Evolutionary conservation across 495 filamentous ascomycete genomes (phyloP), one percentile per base, ranked within the genome.

Genomic region (Tuber melanosporum): DNA sequence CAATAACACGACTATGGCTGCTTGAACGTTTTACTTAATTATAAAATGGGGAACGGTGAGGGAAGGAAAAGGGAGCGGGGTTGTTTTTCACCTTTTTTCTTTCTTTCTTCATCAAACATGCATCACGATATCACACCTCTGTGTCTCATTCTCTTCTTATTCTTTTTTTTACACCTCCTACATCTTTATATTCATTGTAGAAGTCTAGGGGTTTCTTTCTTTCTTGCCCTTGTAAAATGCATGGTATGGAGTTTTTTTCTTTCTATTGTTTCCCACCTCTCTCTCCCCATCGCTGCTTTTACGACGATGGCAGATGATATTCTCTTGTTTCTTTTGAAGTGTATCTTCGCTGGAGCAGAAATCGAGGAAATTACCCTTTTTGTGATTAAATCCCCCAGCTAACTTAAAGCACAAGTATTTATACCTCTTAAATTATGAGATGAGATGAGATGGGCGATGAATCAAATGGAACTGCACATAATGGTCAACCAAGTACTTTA

Each of bases 201-300:
- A 80, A 80, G 78, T 80, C 62, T 80, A 80, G 78, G 78, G 78
- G 57, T 62, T 70, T 80, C 42, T 73, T 42, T 32, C 12, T 66
- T 66, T 66, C 26, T 15, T 36, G 32, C 36, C 17, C 36, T 66
- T 66, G 26, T 36, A 66, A 78, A 80, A 80, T 76, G 79, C 78
- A 80, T 80, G 78, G 78, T 76, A 47, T 52, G 78, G 78, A 80
- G 78, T 80, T 80, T 72, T 73, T 77, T 78, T 57, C 45, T 80
- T 26, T 52, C 72, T 44, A 62, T 36, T 62, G 70, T 71, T 62
- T 57, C 42, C 74, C 45, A 36, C 71, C 57, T 70, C 32, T 73
- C 20, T 77, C 14, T 43, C 44, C 73, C 52, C 72, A 41, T 46
- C 71, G 73, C 71, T 71, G 32, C 72, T 75, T 62, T 71, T 62